A percentile compares a stretch with the other conserved stretches of the same genome.
phyloP scores from a whole-genome alignment of 2,329 filamentous ascomycete genomes.

The Cladosporium sp. region DNA sequence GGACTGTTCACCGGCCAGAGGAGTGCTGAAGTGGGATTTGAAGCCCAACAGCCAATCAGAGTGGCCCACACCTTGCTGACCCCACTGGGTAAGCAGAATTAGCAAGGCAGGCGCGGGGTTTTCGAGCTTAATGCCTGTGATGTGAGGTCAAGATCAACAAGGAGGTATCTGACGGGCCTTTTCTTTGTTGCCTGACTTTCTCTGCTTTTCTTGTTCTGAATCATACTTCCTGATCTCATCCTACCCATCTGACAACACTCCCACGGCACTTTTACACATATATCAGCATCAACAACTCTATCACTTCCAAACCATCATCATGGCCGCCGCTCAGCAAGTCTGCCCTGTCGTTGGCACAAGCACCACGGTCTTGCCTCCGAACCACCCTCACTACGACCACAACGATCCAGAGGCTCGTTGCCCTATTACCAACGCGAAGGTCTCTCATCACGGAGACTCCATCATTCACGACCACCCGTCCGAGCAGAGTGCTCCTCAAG shows the following conservation, averaged over 20 bases:
- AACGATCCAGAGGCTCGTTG: slow-evolving; percentile 39
- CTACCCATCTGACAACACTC: not conserved
- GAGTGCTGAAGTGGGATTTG: not conserved
- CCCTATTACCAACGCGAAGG: slow-evolving; percentile 42
- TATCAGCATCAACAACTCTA: not conserved
- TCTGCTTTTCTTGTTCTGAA: not conserved
- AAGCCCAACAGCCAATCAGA: not conserved
- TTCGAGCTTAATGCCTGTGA: not conserved
- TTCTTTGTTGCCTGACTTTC: not conserved
- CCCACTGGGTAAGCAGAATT: slow-evolving; percentile 6
- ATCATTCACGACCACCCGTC: slow-evolving; percentile 38
- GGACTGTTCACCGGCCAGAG: not conserved
- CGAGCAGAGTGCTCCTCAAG: slow-evolving; percentile 25
- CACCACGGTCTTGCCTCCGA: slow-evolving; percentile 14
- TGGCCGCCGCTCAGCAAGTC: slow-evolving; percentile 14
- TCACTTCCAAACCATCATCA: not conserved
- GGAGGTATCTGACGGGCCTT: not conserved
- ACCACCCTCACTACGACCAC: slow-evolving; percentile 28
- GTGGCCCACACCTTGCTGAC: not conserved
- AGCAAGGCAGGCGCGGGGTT: slow-evolving; percentile 6
- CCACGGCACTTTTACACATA: not conserved
- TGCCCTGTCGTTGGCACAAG: slow-evolving; percentile 16
- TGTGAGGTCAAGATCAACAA: slow-evolving; percentile 1
- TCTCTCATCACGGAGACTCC: slow-evolving; percentile 39
- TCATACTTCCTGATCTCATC: not conserved